Conservation (phyloP, 2,329 filamentous ascomycete species). For the Exophiala bonariae region DNA sequence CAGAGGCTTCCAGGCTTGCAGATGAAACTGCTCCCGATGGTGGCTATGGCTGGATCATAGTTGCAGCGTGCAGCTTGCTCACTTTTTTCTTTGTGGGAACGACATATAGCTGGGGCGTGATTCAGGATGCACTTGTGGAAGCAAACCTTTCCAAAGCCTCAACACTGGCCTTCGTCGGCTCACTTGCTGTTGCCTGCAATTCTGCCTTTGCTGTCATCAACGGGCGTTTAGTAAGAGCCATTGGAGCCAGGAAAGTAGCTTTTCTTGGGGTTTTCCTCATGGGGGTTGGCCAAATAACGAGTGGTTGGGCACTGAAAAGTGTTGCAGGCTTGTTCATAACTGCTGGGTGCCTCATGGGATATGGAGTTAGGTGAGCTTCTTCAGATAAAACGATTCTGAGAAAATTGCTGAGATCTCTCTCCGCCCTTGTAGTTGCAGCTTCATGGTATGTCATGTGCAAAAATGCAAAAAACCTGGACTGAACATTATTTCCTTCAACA, state of each 20-base stretch:
- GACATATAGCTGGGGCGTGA: conserved; percentile 60
- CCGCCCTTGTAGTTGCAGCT: conserved; percentile 25
- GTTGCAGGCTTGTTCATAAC: conserved; percentile 50
- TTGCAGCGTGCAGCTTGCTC: conserved; percentile 50
- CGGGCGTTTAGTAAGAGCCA: conserved; percentile 47
- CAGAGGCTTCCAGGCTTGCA: conserved; percentile 46
- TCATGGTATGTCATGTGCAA: conserved; percentile 17
- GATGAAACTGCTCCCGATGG: conserved; percentile 54
- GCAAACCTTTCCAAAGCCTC: conserved; percentile 34
- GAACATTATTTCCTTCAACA: neutral
- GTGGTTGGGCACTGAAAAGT: conserved; percentile 46
- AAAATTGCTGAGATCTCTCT: too few relatives aligned
- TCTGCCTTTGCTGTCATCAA: conserved; percentile 54
- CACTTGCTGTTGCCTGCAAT: conserved; percentile 51
- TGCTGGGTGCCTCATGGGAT: conserved; percentile 46
- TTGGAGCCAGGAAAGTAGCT: conserved; percentile 51
- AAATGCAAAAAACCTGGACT: too few relatives aligned
- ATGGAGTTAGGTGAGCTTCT: conserved; percentile 43
- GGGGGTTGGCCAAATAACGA: conserved; percentile 49
- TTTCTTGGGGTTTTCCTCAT: conserved; percentile 54
- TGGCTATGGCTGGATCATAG: conserved; percentile 58
- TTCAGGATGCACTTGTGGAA: conserved; percentile 57
- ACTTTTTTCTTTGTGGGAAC: conserved; percentile 58
- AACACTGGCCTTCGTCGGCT: conserved; percentile 60
- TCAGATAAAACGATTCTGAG: too few relatives aligned